Evolutionary conservation across 2,329 filamentous ascomycete genomes (phyloP), one percentile per base, ranked within the genome.

Genomic region (Dothideomycetes sp.): DNA sequence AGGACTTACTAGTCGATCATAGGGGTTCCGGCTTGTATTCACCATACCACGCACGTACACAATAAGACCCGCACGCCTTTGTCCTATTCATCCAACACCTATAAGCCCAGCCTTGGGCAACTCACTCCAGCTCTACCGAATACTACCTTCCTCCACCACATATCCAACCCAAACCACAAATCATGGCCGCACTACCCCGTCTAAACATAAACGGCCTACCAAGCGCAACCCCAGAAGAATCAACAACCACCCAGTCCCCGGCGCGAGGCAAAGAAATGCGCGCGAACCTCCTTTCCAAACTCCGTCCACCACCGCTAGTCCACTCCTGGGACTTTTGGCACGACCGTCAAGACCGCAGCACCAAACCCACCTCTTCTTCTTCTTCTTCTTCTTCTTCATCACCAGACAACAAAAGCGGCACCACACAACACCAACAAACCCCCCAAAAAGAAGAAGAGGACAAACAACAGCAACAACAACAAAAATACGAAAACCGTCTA

Each of bases 241-340:
- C 74, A 46, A 63, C 72, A 35, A 75, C 74, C 55, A 78, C 75
- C 31, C 68, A 70, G 47, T 84, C 82, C 8, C 81, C 83, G 18
- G 81, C 83, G 40, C 79, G 83, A 53, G 81, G 84, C 60, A 78
- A 81, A 61, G 82, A 82, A 41, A 87, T 87, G 77, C 78, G 62
- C 41, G 56, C 59, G 40, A 57, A 54, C 40, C 61, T 67, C 41
- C 61, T 64, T 46, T 59, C 19, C 52, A 59, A 50, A 43, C 53
- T 37, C 31, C 62, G 66, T 35, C 60, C 67, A 4, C 68, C 66
- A 36, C 65, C 68, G n/a, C 62, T 72, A 38, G 62, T 66, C 40
- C 66, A 69, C 55, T 57, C 58, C 43, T 72, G 68, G 68, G 61
- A 68, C 47, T 71, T 71, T 54, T 71, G 66, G 63, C 67, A 69